Percentiles rank a stretch among this genome's conserved stretches.
Conservation (phyloP, 169 alveolate genomes). For the Plasmodium falciparum region DNA sequence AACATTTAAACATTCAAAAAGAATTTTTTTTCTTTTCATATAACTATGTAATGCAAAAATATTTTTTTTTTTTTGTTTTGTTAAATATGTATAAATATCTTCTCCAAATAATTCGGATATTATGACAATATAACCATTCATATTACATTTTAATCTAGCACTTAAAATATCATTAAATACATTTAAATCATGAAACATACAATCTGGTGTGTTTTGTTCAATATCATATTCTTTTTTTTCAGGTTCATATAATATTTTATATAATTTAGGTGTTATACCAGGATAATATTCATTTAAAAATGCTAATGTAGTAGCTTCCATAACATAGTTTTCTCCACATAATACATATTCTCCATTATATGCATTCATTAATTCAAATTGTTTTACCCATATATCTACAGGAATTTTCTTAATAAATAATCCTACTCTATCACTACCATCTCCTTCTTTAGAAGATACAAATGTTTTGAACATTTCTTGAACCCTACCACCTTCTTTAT, state of each 20-base stretch:
- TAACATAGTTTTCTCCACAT: conserved; percentile 87
- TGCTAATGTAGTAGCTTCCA: conserved; percentile 87
- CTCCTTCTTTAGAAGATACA: conserved; percentile 23
- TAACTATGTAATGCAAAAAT: conserved; percentile 49
- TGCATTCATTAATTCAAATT: conserved; percentile 78
- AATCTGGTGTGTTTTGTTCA: background rate
- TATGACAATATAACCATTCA: conserved; percentile 77
- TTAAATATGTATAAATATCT: conserved; percentile 78
- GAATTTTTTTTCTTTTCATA: conserved; percentile 78
- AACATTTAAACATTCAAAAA: conserved; percentile 72
- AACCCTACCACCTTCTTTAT: conserved; percentile 79
- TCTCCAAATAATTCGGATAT: conserved; percentile 81
- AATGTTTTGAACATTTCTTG: conserved; percentile 78
- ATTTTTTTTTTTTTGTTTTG: conserved; percentile 20
- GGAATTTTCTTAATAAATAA: conserved; percentile 84
- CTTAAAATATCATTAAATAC: conserved; percentile 52
- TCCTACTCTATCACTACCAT: conserved; percentile 20
- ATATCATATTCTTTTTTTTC: conserved; percentile 10
- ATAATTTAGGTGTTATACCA: conserved; percentile 81
- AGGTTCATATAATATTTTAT: conserved; percentile 79
- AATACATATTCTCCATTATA: conserved; percentile 85
- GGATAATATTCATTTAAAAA: conserved; percentile 68
- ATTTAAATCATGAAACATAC: conserved; percentile 17
- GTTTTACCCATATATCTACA: conserved; percentile 82
- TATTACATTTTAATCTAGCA: conserved; percentile 48